Evolutionary conservation across 225 moss, liverwort and hornwort species (phyloP).

Genomic region (Climacium dendroides): DNA sequence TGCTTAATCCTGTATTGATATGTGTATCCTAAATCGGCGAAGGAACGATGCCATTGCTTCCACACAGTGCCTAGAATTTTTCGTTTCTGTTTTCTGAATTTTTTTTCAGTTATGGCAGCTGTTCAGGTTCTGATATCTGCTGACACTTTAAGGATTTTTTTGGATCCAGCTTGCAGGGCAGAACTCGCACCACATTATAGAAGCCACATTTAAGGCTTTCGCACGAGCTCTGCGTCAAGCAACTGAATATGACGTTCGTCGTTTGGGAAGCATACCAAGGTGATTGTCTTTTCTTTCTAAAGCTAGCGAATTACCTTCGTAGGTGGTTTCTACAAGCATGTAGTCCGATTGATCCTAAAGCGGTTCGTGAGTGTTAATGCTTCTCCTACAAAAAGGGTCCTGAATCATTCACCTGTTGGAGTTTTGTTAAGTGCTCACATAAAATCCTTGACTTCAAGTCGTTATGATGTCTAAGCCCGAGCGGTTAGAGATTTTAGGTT

Average conservation of each 20-base stretch:
- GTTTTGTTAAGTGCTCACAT: background rate
- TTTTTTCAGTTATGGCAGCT: background rate
- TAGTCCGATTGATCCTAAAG: background rate
- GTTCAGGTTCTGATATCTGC: background rate
- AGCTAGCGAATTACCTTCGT: background rate
- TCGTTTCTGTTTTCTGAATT: no score
- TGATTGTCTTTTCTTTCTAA: background rate
- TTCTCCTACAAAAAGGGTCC: background rate
- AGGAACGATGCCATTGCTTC: background rate
- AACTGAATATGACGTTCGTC: constrained; percentile 70
- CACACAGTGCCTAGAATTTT: background rate
- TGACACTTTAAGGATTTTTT: background rate
- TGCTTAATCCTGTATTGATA: background rate
- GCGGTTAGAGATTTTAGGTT: background rate
- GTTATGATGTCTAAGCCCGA: background rate
- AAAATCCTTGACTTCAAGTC: background rate
- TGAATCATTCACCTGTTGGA: background rate
- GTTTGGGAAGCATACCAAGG: constrained; percentile 83
- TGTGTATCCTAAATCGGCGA: background rate
- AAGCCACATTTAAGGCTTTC: constrained; percentile 96
- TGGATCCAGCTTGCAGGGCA: constrained; percentile 52
- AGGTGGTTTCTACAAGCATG: background rate
- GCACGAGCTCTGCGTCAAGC: constrained; percentile 94
- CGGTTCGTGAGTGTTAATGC: background rate
- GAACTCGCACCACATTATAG: constrained; percentile 75